Conservation (phyloP, 108 stramenopile species). For the Fistulifera solaris region DNA sequence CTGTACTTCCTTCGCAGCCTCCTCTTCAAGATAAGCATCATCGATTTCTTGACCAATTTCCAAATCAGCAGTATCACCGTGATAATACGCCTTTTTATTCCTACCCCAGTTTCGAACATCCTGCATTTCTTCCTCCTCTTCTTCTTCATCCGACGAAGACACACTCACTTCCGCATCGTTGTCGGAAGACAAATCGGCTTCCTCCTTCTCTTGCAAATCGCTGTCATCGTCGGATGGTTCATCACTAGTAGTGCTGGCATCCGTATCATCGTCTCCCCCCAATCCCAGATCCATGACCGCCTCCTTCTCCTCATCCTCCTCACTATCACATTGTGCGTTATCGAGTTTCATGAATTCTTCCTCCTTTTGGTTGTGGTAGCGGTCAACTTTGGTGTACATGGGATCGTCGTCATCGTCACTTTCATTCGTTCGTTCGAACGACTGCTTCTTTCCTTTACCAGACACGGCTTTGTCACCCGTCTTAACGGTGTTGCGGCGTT, state of each 20-base stretch:
- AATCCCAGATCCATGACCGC: slow-evolving; percentile 63
- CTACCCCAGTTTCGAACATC: slow-evolving; percentile 69
- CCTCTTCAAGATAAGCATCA: slow-evolving; percentile 76
- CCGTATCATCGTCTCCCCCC: slow-evolving; percentile 30
- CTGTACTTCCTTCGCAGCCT: slow-evolving; percentile 75
- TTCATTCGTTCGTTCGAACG: neutral
- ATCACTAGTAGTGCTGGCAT: no score
- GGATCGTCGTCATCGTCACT: slow-evolving; percentile 33
- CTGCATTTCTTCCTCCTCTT: slow-evolving; percentile 23
- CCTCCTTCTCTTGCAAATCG: slow-evolving; percentile 34
- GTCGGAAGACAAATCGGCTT: slow-evolving; percentile 5
- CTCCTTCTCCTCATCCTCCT: slow-evolving; percentile 47
- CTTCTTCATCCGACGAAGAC: slow-evolving; percentile 14
- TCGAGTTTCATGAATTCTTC: slow-evolving; percentile 35
- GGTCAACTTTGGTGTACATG: slow-evolving; percentile 56
- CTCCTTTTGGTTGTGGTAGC: slow-evolving; percentile 35
- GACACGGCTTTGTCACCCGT: slow-evolving; percentile 62
- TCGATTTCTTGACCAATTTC: slow-evolving; percentile 88
- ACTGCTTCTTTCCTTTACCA: slow-evolving; percentile 15
- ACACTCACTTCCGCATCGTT: slow-evolving; percentile 9
- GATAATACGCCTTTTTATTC: slow-evolving; percentile 79
- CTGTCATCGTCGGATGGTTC: slow-evolving; percentile 12
- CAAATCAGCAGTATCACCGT: slow-evolving; percentile 91
- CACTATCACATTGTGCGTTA: slow-evolving; percentile 12
- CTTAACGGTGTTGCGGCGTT: slow-evolving; percentile 62